Base-by-base conservation (phyloP, 106 monocot species). In the Amphibolis antarctica region DNA sequence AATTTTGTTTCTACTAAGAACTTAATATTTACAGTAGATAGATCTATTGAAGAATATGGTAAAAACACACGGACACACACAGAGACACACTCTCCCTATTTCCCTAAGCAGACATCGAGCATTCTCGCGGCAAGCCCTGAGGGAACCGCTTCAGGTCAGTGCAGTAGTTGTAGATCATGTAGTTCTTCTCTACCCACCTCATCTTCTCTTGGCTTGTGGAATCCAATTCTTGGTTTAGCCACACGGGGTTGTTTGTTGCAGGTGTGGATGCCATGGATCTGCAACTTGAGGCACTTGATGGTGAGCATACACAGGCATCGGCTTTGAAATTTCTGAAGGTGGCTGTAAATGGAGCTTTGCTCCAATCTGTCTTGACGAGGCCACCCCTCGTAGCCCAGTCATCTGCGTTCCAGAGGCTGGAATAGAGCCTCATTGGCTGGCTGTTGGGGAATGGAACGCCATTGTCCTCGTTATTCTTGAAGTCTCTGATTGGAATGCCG, bases 341-440 rank as follows among this genome's bases (percentile, higher is more conserved):
- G 27, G 70, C 60, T 12, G 13, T 23, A 44, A 70, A 70, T 7
- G 71, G 71, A 13, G 51, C 52, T 19, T 63, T 44, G 13, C 21
- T 45, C 63, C 63, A 63, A 21, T 63, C 63, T 9, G 45, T 63
- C 12, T 63, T 63, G 13, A 63, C 63, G n/a, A 3, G 23, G 13
- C 63, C 63, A 45, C 63, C 63, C 28, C 17, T 23, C 9, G n/a
- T n/a, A n/a, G n/a, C n/a, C n/a, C n/a, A n/a, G n/a, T n/a, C n/a
- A n/a, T n/a, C n/a, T n/a, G n/a, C 71, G 24, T 71, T 53, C 71
- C 63, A 71, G 42, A 71, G 59, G 60, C 62, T 71, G 10, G 62
- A 50, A 42, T 71, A 71, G 22, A 71, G 10, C 36, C 62, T 71
- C 71, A 63, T 71, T 13, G 71, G 14, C 53, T 71, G 71, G 49